Evolutionary conservation across 169 alveolate species (phyloP).

Genomic region (Toxoplasma gondii): DNA sequence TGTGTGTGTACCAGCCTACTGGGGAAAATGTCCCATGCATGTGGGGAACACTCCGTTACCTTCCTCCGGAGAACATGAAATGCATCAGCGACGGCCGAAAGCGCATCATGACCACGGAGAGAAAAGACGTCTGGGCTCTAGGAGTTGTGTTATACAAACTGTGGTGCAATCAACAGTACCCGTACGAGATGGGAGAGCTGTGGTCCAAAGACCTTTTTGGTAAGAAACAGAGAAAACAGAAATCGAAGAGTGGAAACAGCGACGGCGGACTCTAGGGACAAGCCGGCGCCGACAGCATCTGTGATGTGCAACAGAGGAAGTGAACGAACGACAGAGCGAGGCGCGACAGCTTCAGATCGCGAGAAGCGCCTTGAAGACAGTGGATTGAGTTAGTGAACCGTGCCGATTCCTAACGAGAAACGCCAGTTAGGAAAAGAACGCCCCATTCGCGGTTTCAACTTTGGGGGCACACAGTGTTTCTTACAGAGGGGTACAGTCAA

Average conservation of each 20-base stretch:
- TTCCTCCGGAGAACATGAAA: conserved; percentile 47
- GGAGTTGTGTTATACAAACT: conserved; percentile 9
- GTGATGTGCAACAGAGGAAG: neutral
- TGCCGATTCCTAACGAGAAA: too few species aligned
- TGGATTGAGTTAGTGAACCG: too few species aligned
- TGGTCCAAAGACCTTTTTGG: conserved; percentile 28
- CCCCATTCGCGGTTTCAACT: too few species aligned
- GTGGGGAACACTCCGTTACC: conserved; percentile 28
- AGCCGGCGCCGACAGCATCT: neutral
- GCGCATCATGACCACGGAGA: conserved; percentile 21
- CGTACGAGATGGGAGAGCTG: conserved; percentile 46
- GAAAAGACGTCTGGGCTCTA: conserved; percentile 52
- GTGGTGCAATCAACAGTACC: conserved; percentile 34
- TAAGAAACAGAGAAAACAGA: neutral
- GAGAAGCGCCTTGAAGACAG: too few species aligned
- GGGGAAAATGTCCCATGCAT: conserved; percentile 33
- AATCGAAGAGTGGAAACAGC: neutral
- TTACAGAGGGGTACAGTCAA: too few species aligned
- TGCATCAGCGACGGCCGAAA: neutral
- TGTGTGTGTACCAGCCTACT: conserved; percentile 8
- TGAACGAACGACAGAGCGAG: neutral
- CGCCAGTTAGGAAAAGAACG: too few species aligned
- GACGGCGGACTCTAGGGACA: neutral
- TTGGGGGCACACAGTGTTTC: too few species aligned
- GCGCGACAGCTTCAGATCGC: too few species aligned